Evolutionary conservation across 2,329 filamentous ascomycete genomes (phyloP).

Genomic region (Claviceps sp.): DNA sequence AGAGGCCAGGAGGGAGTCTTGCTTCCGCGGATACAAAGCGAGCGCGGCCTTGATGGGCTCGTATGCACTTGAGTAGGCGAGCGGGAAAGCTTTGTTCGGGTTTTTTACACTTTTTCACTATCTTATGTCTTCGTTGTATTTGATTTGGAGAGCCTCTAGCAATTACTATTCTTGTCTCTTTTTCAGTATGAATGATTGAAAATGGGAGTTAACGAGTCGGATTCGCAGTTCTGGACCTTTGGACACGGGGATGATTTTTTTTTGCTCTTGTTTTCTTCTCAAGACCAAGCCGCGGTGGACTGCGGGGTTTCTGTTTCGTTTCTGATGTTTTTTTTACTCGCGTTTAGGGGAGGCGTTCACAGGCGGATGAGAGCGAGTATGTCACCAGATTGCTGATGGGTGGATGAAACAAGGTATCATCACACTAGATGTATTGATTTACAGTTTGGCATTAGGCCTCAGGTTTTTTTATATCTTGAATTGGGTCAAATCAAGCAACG

Average conservation of each 20-base stretch:
- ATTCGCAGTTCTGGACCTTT: not conserved
- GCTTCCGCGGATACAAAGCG: conserved; percentile 21
- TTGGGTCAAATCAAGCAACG: not conserved
- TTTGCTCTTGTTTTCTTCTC: not conserved
- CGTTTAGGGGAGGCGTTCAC: conserved; percentile 1
- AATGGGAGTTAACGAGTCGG: not conserved
- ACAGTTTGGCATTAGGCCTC: conserved; percentile 3
- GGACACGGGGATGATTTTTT: not conserved
- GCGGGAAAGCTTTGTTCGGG: not conserved
- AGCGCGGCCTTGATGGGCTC: conserved; percentile 16
- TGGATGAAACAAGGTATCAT: conserved; percentile 1
- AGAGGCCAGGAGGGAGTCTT: conserved; percentile 26
- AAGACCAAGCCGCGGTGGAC: not conserved
- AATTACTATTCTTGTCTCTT: not conserved
- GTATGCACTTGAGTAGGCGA: not conserved
- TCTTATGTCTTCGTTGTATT: not conserved
- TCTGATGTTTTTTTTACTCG: not conserved
- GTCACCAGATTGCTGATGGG: conserved; percentile 1
- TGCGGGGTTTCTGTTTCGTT: not conserved
- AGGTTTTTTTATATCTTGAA: not conserved
- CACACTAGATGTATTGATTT: conserved; percentile 4
- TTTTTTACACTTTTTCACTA: not conserved
- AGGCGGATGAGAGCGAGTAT: conserved; percentile 2
- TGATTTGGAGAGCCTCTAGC: not conserved
- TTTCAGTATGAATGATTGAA: conserved; percentile 1